Conservation (phyloP, 2,329 filamentous ascomycete genomes). For the Trichoderma cornu-damae region DNA sequence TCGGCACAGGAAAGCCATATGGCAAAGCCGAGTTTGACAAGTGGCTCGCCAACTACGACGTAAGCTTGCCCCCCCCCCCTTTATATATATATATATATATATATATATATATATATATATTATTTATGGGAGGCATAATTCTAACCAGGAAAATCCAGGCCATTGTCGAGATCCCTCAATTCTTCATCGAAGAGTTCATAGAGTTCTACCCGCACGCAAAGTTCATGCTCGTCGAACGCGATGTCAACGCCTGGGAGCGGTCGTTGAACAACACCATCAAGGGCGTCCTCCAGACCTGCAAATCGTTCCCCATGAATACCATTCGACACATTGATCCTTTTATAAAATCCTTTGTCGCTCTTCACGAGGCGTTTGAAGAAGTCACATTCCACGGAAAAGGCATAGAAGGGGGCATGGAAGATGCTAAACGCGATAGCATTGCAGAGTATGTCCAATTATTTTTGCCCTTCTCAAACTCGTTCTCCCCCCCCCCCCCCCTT, state of each 20-base stretch:
- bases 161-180: conserved; percentile 20
- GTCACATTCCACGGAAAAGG: conserved; percentile 15
- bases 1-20: conserved; percentile 30
- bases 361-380: conserved; percentile 13
- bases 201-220: conserved; percentile 30
- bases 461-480: neutral
- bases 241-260: conserved; percentile 32
- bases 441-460: neutral
- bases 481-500: neutral
- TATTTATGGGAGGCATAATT: too few species aligned
- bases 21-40: conserved; percentile 37
- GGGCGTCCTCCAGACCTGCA: neutral
- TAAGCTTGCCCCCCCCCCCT: conserved; percentile 20
- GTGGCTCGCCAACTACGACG: conserved; percentile 37
- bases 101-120: too few species aligned
- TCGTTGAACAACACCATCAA: conserved; percentile 27
- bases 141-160: conserved; percentile 16
- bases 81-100: too few species aligned
- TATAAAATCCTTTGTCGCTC: conserved; percentile 3
- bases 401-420: conserved; percentile 1
- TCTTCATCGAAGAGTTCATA: conserved; percentile 29
- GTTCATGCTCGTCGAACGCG: conserved; percentile 35
- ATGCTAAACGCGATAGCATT: conserved; percentile 1
- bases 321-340: conserved; percentile 26
- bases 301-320: conserved; percentile 26